A percentile compares a stretch with the other conserved stretches of the same genome.
Conservation (phyloP, 2,329 filamentous ascomycete genomes). For the Cercospora beticola region DNA sequence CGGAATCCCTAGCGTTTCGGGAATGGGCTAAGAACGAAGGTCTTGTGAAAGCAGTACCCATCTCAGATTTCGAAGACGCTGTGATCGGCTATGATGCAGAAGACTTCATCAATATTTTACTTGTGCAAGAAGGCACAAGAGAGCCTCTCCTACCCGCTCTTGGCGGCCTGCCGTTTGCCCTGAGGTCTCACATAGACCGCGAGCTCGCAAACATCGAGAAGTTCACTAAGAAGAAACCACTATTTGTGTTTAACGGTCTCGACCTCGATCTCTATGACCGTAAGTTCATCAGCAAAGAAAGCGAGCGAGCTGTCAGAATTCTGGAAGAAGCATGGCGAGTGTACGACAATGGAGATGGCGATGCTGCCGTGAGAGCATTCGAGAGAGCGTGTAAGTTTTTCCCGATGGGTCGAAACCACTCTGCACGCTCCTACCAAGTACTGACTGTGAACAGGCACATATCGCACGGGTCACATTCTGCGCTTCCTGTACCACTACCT, state of each 20-base stretch:
- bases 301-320: slow-evolving; percentile 28
- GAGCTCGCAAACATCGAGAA: slow-evolving; percentile 73
- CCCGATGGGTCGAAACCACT: background rate
- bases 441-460: slow-evolving; percentile 58
- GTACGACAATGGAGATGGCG: slow-evolving; percentile 77
- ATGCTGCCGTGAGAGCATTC: slow-evolving; percentile 81
- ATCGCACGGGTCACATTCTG: slow-evolving; percentile 69
- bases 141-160: slow-evolving; percentile 89
- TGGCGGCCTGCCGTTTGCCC: slow-evolving; percentile 78
- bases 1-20: slow-evolving; percentile 24
- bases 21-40: slow-evolving; percentile 24
- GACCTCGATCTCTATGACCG: slow-evolving; percentile 45
- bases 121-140: slow-evolving; percentile 67
- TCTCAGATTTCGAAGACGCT: slow-evolving; percentile 36
- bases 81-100: slow-evolving; percentile 57
- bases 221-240: slow-evolving; percentile 61
- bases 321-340: slow-evolving; percentile 72
- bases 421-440: background rate
- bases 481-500: slow-evolving; percentile 75
- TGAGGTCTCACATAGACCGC: slow-evolving; percentile 69
- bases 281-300: slow-evolving; percentile 29
- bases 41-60: slow-evolving; percentile 9
- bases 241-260: slow-evolving; percentile 92
- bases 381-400: slow-evolving; percentile 68
- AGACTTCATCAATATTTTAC: slow-evolving; percentile 78